Evolutionary conservation across 2,329 filamentous ascomycete species (phyloP).

Genomic region (Xylariaceae sp.): DNA sequence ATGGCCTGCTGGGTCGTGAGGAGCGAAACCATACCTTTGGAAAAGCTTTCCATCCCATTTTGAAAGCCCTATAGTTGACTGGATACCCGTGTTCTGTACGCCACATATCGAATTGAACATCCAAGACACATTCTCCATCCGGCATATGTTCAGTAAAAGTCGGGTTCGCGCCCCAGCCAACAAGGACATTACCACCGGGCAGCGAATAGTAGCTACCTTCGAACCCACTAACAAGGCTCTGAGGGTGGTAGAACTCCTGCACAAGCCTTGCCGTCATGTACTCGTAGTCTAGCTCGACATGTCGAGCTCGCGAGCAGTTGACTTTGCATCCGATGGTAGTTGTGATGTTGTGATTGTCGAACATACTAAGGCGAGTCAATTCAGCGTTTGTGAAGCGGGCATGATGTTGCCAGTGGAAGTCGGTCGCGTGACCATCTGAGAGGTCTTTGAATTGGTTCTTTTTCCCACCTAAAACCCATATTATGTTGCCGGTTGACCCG

Average conservation of each 20-base stretch:
- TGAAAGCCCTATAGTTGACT: conserved; percentile 32
- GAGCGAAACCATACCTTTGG: conserved; percentile 3
- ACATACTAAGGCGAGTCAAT: conserved; percentile 13
- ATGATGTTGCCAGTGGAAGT: conserved; percentile 20
- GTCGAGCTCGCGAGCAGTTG: conserved; percentile 13
- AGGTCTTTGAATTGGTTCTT: conserved; percentile 15
- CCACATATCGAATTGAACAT: conserved; percentile 30
- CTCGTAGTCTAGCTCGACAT: conserved; percentile 14
- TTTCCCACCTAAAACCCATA: conserved; percentile 19
- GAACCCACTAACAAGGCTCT: conserved; percentile 8
- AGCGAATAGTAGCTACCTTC: conserved; percentile 13
- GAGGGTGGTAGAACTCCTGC: conserved; percentile 15
- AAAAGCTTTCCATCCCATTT: conserved; percentile 28
- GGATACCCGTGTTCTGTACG: conserved; percentile 22
- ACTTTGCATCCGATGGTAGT: conserved; percentile 44
- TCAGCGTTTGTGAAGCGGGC: conserved; percentile 11
- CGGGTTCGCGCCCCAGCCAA: conserved; percentile 34
- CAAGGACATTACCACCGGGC: conserved; percentile 20
- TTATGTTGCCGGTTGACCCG: conserved; percentile 5
- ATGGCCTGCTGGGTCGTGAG: too few species aligned
- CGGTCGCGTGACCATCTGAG: conserved; percentile 10
- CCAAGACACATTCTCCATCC: conserved; percentile 29
- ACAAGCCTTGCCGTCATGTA: conserved; percentile 11
- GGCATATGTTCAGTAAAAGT: conserved; percentile 34
- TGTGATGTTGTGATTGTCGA: conserved; percentile 43